Conservation (phyloP, 208 protist genomes). For the Leishmania turanica region DNA sequence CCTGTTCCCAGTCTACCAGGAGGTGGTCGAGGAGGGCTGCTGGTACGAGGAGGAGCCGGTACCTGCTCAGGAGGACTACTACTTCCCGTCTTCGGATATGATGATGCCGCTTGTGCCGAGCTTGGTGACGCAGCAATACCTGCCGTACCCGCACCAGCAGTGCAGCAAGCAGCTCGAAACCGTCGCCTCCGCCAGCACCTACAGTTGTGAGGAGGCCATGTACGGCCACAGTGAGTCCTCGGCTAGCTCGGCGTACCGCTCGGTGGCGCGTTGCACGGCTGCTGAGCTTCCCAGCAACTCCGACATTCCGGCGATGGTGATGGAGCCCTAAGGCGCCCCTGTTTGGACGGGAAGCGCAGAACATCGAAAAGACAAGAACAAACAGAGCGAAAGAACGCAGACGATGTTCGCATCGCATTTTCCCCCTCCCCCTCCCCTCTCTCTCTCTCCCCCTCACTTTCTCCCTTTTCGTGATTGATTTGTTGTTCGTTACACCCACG, state of each 20-base stretch:
- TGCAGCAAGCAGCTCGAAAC: slow-evolving; percentile 11
- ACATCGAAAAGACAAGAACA: slow-evolving; percentile 9
- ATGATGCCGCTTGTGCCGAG: slow-evolving; percentile 31
- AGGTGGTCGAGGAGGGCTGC: slow-evolving; percentile 24
- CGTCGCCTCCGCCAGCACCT: slow-evolving; percentile 16
- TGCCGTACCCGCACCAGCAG: slow-evolving; percentile 5
- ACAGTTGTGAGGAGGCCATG: slow-evolving; percentile 32
- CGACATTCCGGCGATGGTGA: slow-evolving; percentile 28
- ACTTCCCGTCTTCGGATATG: slow-evolving; percentile 45
- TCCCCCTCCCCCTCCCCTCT: neutral
- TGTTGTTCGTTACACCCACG: slow-evolving; percentile 10
- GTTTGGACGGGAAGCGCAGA: neutral
- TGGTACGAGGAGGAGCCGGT: slow-evolving; percentile 29
- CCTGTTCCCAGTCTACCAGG: slow-evolving; percentile 30
- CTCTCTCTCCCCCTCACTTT: slow-evolving; percentile 3
- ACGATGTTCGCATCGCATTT: neutral
- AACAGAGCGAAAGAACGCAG: slow-evolving; percentile 5
- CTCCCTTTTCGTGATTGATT: slow-evolving; percentile 11
- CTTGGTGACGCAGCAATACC: slow-evolving; percentile 12
- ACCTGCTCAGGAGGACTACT: slow-evolving; percentile 30
- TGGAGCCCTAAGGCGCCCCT: slow-evolving; percentile 26
- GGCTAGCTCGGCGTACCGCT: slow-evolving; percentile 8
- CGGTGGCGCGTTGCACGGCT: slow-evolving; percentile 16
- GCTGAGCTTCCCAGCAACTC: slow-evolving; percentile 32
- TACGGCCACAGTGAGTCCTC: slow-evolving; percentile 23